Conservation (phyloP, 805 yeast genomes). For the Soucietia sequanensis region DNA sequence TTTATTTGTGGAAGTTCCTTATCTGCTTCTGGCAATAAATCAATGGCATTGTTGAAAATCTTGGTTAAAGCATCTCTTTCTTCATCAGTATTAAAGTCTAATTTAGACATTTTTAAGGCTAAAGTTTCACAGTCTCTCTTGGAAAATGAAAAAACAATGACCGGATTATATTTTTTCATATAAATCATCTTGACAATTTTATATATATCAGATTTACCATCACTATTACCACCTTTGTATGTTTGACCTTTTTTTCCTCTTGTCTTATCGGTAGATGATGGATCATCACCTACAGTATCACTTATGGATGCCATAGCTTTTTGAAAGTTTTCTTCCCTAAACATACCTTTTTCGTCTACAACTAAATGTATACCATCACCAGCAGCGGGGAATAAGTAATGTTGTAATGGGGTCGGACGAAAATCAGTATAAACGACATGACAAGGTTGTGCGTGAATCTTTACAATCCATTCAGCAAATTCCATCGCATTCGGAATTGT, state of each 20-base stretch:
- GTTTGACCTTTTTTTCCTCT: constrained; percentile 79
- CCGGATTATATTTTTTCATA: constrained; percentile 95
- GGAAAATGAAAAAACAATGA: constrained; percentile 96
- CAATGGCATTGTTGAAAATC: constrained; percentile 88
- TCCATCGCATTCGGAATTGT: constrained; percentile 98
- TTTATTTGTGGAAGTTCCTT: constrained; percentile 92
- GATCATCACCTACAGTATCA: constrained; percentile 81
- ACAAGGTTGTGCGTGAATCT: constrained; percentile 93
- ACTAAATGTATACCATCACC: constrained; percentile 98
- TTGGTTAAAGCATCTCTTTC: constrained; percentile 89
- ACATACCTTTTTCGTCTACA: constrained; percentile 94
- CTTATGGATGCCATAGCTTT: constrained; percentile 95
- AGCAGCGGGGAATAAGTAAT: constrained; percentile 95
- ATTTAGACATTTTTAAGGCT: constrained; percentile 92
- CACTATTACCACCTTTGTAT: constrained; percentile 82
- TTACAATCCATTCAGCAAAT: constrained; percentile 98
- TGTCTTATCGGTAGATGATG: constrained; percentile 53
- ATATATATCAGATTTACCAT: constrained; percentile 80
- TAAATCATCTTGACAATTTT: constrained; percentile 98
- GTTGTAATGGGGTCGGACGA: constrained; percentile 98
- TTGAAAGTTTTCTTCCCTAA: constrained; percentile 96
- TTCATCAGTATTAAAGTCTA: constrained; percentile 91
- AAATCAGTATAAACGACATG: constrained; percentile 98
- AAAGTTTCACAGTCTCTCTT: constrained; percentile 95
- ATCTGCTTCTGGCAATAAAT: constrained; percentile 84